Evolutionary conservation across 108 stramenopile species (phyloP).

Genomic region (Cylindrotheca fusiformis): DNA sequence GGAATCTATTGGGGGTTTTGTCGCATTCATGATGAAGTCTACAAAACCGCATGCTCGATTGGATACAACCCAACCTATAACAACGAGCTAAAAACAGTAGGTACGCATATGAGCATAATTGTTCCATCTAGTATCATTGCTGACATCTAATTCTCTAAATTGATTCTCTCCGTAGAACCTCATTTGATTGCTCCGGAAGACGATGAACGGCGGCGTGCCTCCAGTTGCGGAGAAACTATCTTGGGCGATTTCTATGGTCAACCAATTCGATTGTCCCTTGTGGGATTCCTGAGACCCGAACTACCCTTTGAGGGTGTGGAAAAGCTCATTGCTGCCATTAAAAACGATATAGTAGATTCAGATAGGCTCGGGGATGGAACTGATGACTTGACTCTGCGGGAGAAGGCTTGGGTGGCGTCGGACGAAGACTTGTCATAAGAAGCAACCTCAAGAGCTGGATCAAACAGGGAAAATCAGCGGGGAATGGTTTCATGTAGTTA

Average conservation of each 20-base stretch:
- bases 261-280: constrained; percentile 63
- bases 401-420: constrained; percentile 48
- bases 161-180: constrained; percentile 52
- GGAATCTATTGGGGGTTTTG: constrained; percentile 86
- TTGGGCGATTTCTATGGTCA: constrained; percentile 85
- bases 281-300: constrained; percentile 84
- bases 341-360: constrained; percentile 53
- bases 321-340: constrained; percentile 80
- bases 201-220: constrained; percentile 46
- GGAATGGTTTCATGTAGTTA: too few relatives aligned
- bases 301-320: constrained; percentile 86
- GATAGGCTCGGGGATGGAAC: constrained; percentile 33
- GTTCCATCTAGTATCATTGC: neutral
- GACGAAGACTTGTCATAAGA: constrained; percentile 11
- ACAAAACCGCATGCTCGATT: constrained; percentile 51
- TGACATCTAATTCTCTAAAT: constrained; percentile 1
- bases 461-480: too few relatives aligned
- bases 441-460: too few relatives aligned
- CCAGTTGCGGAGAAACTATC: constrained; percentile 68
- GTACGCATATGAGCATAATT: neutral
- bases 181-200: constrained; percentile 67
- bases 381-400: constrained; percentile 20
- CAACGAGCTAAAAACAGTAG: constrained; percentile 70
- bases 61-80: constrained; percentile 91
- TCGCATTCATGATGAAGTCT: constrained; percentile 39